Evolutionary conservation across 345 rosid genomes (phyloP), one percentile per base, ranked within the genome.

Genomic region (Dimocarpus longan): DNA sequence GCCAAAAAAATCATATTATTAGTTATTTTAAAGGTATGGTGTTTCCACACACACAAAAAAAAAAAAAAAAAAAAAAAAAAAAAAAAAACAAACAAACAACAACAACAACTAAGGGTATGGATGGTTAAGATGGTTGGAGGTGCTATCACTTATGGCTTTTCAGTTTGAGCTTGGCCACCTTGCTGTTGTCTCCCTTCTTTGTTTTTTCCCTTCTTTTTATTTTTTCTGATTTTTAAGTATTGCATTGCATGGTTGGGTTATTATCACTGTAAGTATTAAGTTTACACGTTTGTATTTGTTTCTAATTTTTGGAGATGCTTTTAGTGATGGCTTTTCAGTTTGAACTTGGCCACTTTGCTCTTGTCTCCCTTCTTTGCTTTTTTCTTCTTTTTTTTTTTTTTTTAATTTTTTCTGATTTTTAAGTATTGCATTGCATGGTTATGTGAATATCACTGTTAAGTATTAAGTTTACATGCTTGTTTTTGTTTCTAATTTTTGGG

Each of bases 101-200:
- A n/a, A n/a, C n/a, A n/a, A n/a, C n/a, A n/a, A 32, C 37, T 32
- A 2, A 32, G 2, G 37, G 4, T 32, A 32, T 32, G 37, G 4
- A 32, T 32, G 4, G 37, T 32, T 32, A 32, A 32, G 0, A 32
- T 32, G 37, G 28, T 26, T 32, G 37, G 37, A 32, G 37, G 75
- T 83, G 80, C 64, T 70, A 46, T 68, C 4, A 39, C 8, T 59
- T 37, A 44, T 75, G 77, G 82, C 80, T 21, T 82, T 62, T 52
- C 56, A 43, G 46, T 62, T 76, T 10, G 26, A 78, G 10, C 68
- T 40, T 28, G 63, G 68, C 63, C 70, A 37, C 79, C 57, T 78
- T 69, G 64, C 50, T 21, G 24, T 66, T 28, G 50, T 65, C 32
- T 32, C 65, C 70, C n/a, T 68, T 19, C 48, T 52, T 60, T 43